Base-by-base conservation (phyloP, 345 rosid species). In the Camelina neglecta region DNA sequence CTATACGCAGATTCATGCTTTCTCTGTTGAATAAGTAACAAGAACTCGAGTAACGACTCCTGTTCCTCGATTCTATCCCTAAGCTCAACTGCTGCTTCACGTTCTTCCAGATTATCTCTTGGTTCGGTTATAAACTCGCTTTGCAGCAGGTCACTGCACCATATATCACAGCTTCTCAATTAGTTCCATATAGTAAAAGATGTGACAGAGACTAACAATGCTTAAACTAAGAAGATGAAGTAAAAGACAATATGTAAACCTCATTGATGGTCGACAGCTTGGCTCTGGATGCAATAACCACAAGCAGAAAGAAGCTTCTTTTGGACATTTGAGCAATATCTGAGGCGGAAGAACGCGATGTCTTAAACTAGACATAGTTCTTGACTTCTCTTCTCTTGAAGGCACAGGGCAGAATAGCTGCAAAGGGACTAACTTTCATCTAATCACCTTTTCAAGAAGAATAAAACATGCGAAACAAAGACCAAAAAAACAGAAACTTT, bases 281-380 rank as follows among this genome's bases (percentile, higher is more conserved):
- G 97, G 97, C 61, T 92, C 97, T 0, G 99, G 97, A 69, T 92
- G 99, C 57, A 95, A 82, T 54, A 95, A 72, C 99, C 91, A 95
- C 77, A 95, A 72, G 85, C 99, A 95, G 81, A 89, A 92, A 2
- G 97, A 86, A 75, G 96, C 99, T 84, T 92, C 96, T 83, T 92
- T 95, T 4, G 97, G 88, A 85, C 90, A 92, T 70, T 88, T 88
- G 68, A 90, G 80, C 74, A 95, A 83, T 82, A 95, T 72, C 67
- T 88, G 97, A 69, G 97, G 90, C 48, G 97, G 97, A 86, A 95
- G 99, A 75, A 95, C 89, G 8, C 99, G 93, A 82, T 95, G 97
- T 82, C 96, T 86, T 83, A 95, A 78, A 77, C 97, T 89, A 59
- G 93, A 87, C 99, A 95, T 92, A 35, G 93, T 95, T 82, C 82